phyloP scores from a whole-genome alignment of 768 basidiomycete species.

The Panellus pusillus region DNA sequence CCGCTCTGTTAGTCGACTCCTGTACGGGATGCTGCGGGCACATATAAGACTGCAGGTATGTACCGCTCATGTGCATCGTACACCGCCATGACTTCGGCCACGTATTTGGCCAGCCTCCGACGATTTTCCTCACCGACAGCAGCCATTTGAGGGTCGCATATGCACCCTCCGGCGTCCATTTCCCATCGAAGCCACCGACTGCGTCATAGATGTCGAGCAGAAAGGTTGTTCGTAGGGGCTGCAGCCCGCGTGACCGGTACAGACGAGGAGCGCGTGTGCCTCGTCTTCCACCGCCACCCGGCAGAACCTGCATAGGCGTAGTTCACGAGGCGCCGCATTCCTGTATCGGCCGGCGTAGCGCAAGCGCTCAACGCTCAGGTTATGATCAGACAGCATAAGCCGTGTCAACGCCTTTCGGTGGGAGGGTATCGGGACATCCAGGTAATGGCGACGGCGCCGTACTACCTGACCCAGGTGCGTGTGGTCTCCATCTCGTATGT shows the following conservation, averaged over 20 bases:
- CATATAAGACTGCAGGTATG: no score
- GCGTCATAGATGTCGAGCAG: not conserved
- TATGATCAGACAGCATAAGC: no score
- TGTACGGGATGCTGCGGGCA: no score
- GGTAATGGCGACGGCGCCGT: conserved; percentile 2
- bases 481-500: not conserved
- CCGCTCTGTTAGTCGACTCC: no score
- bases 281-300: not conserved
- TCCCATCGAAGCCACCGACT: not conserved
- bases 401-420: not conserved
- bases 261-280: not conserved
- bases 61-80: not conserved
- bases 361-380: no score
- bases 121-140: not conserved
- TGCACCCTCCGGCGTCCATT: not conserved
- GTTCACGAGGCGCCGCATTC: not conserved
- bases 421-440: not conserved
- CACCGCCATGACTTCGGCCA: not conserved
- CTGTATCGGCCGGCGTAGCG: not conserved
- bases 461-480: no score
- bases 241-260: not conserved
- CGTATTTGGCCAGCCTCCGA: not conserved
- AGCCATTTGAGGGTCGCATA: not conserved
- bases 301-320: not conserved
- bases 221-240: not conserved